phyloP scores from a whole-genome alignment of 441 rosid genomes.

The Erysimum cheiri region DNA sequence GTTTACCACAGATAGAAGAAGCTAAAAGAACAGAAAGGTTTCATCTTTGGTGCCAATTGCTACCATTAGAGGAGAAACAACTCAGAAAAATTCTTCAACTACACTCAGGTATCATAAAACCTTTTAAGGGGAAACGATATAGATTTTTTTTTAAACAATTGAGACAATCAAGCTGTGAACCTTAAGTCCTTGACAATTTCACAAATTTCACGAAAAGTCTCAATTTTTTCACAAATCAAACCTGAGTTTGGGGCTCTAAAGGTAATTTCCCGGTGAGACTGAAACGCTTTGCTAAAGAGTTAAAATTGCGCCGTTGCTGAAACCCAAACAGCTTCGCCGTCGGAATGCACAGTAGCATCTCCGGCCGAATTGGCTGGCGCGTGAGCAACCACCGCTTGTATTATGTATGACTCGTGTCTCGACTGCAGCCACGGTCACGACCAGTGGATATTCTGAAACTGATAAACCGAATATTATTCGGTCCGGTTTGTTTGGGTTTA shows the following conservation, averaged over 20 bases:
- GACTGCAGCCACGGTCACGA: not conserved
- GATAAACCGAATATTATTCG: not conserved
- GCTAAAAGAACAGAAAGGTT: constrained; percentile 18
- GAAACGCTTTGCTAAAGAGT: constrained; percentile 24
- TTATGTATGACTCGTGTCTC: not conserved
- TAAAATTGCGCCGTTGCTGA: constrained; percentile 11
- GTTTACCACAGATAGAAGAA: not conserved
- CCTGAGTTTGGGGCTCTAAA: constrained; percentile 36
- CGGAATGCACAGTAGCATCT: constrained; percentile 29
- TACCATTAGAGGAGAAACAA: not conserved
- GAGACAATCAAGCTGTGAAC: not conserved
- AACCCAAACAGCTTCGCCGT: constrained; percentile 30
- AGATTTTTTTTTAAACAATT: not conserved
- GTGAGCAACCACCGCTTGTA: constrained; percentile 6
- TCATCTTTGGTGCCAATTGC: constrained; percentile 20
- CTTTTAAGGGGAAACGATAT: not conserved
- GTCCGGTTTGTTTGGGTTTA: not conserved
- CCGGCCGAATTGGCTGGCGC: constrained; percentile 15
- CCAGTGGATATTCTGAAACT: not conserved
- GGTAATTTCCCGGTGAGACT: constrained; percentile 4
- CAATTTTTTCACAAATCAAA: not conserved
- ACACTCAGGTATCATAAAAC: not conserved
- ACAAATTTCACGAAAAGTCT: constrained; percentile 8
- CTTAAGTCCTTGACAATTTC: not conserved
- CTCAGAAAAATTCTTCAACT: not conserved